Evolutionary conservation across 331 rosid species (phyloP).

Genomic region (Rhamnella rubrinervis): DNA sequence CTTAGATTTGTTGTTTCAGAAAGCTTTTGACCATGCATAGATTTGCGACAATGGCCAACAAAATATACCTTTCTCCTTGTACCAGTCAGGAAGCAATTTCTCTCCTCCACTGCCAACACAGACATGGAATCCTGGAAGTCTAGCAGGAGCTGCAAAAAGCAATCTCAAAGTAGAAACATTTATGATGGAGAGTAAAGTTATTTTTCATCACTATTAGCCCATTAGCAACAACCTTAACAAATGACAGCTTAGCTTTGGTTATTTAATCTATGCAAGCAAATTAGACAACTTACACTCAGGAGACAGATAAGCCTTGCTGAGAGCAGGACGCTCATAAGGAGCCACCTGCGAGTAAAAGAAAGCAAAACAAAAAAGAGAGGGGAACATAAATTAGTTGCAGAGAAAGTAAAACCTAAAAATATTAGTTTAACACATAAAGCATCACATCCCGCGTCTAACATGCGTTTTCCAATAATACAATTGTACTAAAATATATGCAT

Average conservation of each 20-base stretch:
- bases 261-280: background rate
- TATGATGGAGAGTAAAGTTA: background rate
- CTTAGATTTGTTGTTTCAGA: background rate
- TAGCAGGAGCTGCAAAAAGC: conserved; percentile 86
- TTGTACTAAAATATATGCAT: too few relatives aligned
- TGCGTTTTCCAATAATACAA: too few relatives aligned
- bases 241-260: background rate
- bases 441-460: too few relatives aligned
- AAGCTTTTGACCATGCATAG: background rate
- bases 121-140: conserved; percentile 93
- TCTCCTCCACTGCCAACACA: conserved; percentile 99
- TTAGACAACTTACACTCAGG: conserved; percentile 77
- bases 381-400: too few relatives aligned
- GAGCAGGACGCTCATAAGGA: conserved; percentile 99
- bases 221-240: background rate
- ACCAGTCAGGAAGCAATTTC: conserved; percentile 88
- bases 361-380: background rate
- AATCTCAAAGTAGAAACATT: background rate
- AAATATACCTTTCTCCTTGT: conserved; percentile 70
- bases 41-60: background rate
- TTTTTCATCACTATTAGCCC: background rate
- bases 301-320: conserved; percentile 93
- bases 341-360: conserved; percentile 60
- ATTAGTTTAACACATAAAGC: too few relatives aligned
- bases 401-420: too few relatives aligned